Evolutionary conservation across 2,329 filamentous ascomycete genomes (phyloP).

Genomic region (Epichloe hybrida): DNA sequence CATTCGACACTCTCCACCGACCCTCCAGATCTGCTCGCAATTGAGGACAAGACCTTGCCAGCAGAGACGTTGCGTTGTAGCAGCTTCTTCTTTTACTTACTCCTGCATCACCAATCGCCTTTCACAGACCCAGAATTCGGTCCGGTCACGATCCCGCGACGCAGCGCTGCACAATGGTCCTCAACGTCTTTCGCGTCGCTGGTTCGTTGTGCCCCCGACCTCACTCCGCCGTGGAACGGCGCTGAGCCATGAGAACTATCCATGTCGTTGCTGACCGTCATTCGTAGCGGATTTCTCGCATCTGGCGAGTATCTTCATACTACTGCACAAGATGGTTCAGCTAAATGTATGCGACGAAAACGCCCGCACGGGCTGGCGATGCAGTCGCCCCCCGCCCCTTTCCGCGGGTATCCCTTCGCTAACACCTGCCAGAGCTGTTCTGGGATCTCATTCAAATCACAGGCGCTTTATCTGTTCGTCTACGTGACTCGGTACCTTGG

Average conservation of each 20-base stretch:
- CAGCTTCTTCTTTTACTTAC: not conserved
- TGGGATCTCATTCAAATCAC: slow-evolving; percentile 97
- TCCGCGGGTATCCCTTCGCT: not conserved
- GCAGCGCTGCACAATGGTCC: slow-evolving; percentile 24
- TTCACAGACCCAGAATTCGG: not conserved
- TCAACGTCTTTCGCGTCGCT: slow-evolving; percentile 46
- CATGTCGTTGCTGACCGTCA: slow-evolving; percentile 8
- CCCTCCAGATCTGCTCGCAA: not conserved
- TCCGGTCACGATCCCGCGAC: not conserved
- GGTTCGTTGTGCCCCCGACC: slow-evolving; percentile 25
- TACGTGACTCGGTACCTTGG: slow-evolving; percentile 88
- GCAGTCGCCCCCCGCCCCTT: not conserved
- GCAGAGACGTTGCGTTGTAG: not conserved
- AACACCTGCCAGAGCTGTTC: slow-evolving; percentile 62
- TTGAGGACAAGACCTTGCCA: not conserved
- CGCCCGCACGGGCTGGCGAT: slow-evolving; percentile 5
- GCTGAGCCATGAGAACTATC: slow-evolving; percentile 6
- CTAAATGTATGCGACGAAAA: slow-evolving; percentile 53
- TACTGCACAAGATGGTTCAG: slow-evolving; percentile 92
- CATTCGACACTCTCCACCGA: not conserved
- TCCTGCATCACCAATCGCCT: not conserved
- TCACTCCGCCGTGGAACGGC: not conserved
- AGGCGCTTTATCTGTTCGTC: slow-evolving; percentile 86
- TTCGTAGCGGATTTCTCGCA: slow-evolving; percentile 85
- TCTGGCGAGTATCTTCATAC: slow-evolving; percentile 81